Evolutionary conservation across 2,329 filamentous ascomycete species (phyloP), one percentile per base, ranked within the genome.

Genomic region (Fusarium piperis): DNA sequence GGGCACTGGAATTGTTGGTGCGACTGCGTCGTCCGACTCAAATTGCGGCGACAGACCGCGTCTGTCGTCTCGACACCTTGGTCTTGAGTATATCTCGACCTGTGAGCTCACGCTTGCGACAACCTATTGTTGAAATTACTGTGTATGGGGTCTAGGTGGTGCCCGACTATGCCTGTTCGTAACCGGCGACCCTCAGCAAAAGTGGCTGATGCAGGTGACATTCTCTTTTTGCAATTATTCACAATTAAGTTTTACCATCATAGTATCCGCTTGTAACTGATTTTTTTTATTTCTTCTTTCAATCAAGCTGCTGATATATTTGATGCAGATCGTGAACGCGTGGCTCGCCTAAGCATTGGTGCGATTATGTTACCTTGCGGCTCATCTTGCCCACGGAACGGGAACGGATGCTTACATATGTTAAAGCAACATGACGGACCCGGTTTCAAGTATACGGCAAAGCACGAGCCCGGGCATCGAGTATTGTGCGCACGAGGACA

Each of bases 211-310:
- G 62, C 33, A 18, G n/a, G 52, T 30, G 41, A 18, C 5, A 32
- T 67, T 67, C 65, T 67, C 62, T 55, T 16, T 67, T 67, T 67
- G 65, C 58, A 20, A 13, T 26, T 59, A 32, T 38, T 26, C 8
- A 10, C 10, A 41, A 4, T 41, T 7, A 12, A 41, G 3, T 13
- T 41, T 41, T 7, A 39, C 10, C n/a, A 39, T 39, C 38, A 33
- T 9, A 13, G n/a, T n/a, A n/a, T n/a, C n/a, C n/a, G n/a, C n/a
- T n/a, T n/a, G n/a, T n/a, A n/a, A n/a, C n/a, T n/a, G n/a, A n/a
- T n/a, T n/a, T n/a, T n/a, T n/a, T n/a, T n/a, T n/a, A n/a, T n/a
- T n/a, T n/a, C 11, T 39, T 39, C 11, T 20, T 12, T 13, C 6
- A 13, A 12, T n/a, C n/a, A 26, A 8, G 20, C 41, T n/a, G 9